Percentiles rank a stretch among this genome's conserved stretches.
phyloP scores from a whole-genome alignment of 208 protist species.

The Angomonas ambiguus region DNA sequence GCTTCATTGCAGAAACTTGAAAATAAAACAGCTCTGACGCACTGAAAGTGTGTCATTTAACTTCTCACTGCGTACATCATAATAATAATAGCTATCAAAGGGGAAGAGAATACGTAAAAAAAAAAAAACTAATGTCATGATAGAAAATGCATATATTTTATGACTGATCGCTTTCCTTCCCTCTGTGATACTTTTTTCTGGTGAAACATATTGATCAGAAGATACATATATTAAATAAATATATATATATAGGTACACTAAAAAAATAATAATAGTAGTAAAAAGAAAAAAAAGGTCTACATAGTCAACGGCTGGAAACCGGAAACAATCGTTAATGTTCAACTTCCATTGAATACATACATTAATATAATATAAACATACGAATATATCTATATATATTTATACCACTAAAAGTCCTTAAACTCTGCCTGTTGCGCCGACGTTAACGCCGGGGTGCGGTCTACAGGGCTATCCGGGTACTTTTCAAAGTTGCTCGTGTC shows the following conservation, averaged over 20 bases:
- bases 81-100: too few relatives aligned
- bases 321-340: slow-evolving; percentile 8
- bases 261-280: neutral
- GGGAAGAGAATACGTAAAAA: too few relatives aligned
- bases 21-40: too few relatives aligned
- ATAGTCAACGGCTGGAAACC: neutral
- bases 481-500: slow-evolving; percentile 89
- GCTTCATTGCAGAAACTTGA: too few relatives aligned
- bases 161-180: too few relatives aligned
- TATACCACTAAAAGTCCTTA: slow-evolving; percentile 69
- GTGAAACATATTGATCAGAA: neutral
- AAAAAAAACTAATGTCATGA: too few relatives aligned
- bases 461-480: slow-evolving; percentile 78
- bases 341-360: slow-evolving; percentile 1
- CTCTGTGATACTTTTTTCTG: neutral
- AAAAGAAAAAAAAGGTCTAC: slow-evolving; percentile 11
- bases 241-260: neutral
- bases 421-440: slow-evolving; percentile 84
- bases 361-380: slow-evolving; percentile 1
- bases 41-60: too few relatives aligned
- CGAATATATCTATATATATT: neutral
- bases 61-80: too few relatives aligned
- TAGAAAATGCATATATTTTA: too few relatives aligned
- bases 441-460: slow-evolving; percentile 49
- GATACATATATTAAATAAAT: neutral